A percentile compares a stretch with the other conserved stretches of the same genome.
Conservation (phyloP, 768 basidiomycete genomes). For the Termitomyces heimii region DNA sequence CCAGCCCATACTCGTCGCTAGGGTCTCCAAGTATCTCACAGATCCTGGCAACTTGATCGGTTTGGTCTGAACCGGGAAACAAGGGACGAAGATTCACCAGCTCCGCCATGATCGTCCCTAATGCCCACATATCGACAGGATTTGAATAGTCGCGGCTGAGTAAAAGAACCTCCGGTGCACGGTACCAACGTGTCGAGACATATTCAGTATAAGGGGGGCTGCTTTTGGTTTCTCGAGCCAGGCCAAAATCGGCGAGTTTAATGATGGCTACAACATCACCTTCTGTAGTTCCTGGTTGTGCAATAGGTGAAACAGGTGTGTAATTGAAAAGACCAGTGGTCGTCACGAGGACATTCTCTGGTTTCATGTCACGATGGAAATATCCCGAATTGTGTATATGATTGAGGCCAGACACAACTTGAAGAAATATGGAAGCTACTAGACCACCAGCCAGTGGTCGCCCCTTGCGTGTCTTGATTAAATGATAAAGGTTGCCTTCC, state of each 20-base stretch:
- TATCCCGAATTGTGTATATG: constrained; percentile 93
- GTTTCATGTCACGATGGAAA: constrained; percentile 99
- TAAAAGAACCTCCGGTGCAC: constrained; percentile 94
- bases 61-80: constrained; percentile 89
- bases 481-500: constrained; percentile 99
- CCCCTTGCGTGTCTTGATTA: constrained; percentile 95
- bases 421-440: constrained; percentile 89
- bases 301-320: constrained; percentile 66
- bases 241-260: constrained; percentile 97
- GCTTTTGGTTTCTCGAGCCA: constrained; percentile 86
- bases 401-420: constrained; percentile 84
- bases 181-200: constrained; percentile 99
- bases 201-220: constrained; percentile 97
- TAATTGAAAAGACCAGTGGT: constrained; percentile 96
- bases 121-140: constrained; percentile 99
- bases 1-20: constrained; percentile 72
- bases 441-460: constrained; percentile 95
- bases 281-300: constrained; percentile 54
- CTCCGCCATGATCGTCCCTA: constrained; percentile 98
- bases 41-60: constrained; percentile 89
- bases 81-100: constrained; percentile 91
- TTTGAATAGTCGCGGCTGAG: constrained; percentile 90
- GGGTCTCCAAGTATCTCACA: constrained; percentile 95
- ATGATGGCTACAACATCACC: constrained; percentile 96
- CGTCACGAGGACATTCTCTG: constrained; percentile 97